Evolutionary conservation across 2,329 filamentous ascomycete genomes (phyloP), one percentile per base, ranked within the genome.

Genomic region (Corniculantispora saksenae): DNA sequence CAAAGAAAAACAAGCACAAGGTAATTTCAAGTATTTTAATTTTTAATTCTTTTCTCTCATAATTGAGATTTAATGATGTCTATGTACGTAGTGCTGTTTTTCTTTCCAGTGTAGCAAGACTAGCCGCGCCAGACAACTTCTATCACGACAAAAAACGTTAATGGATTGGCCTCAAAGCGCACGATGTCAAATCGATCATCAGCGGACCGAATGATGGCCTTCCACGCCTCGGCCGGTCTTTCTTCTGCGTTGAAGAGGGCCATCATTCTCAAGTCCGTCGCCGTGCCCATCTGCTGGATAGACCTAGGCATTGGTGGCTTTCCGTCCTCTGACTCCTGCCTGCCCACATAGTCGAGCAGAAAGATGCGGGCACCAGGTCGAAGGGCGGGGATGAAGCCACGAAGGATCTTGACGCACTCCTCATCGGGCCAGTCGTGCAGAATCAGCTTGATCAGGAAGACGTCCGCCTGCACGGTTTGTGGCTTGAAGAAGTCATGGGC

Each of bases 401-500:
- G 76, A 48, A 81, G 73, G 57, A 84, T 82, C 63, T 72, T 70
- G 25, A 76, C 65, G 5, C 74, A 73, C 57, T 82, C 76, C 27
- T 75, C 73, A 62, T 86, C 83, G 0, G 83, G 78, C 82, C 83
- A 86, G 74, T 86, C 83, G 71, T 87, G 84, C 19, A 87, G 75
- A 63, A 86, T 84, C 66, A 81, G 74, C 69, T 84, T 84, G 67
- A 87, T 72, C 64, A 86, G 75, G 74, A 83, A 86, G 57, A 84
- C 74, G 64, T 83, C 82, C 12, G 80, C 83, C 21, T 73, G 64
- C 6, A 76, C 71, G 1, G 74, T 68, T 67, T 81, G 79, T 1
- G 76, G 76, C 48, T 73, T 65, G 72, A 80, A 79, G 67, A 81
- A 77, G 69, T 77, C 73, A 67, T 80, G 78, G 13, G 72, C 71